Conservation (phyloP, 345 rosid genomes). For the Eucalyptus rudis region DNA sequence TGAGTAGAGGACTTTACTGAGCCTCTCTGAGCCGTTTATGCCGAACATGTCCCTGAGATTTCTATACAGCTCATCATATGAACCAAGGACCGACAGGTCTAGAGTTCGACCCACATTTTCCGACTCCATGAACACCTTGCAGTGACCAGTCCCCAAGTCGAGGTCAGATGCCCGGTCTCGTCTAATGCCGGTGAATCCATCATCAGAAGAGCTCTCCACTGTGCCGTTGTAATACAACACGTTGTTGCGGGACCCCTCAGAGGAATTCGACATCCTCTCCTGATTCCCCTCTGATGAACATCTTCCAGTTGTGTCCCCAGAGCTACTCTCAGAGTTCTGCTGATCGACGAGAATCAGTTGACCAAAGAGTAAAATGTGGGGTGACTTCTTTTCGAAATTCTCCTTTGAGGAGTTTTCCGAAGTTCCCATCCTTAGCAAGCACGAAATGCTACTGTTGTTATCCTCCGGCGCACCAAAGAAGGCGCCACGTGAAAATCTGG, state of each 20-base stretch:
- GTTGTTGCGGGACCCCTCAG: constrained; percentile 44
- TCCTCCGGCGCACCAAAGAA: constrained; percentile 1
- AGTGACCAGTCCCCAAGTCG: constrained; percentile 49
- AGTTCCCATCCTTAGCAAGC: constrained; percentile 58
- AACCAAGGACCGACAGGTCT: constrained; percentile 57
- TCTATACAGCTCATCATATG: constrained; percentile 61
- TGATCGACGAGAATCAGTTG: constrained; percentile 62
- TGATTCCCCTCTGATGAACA: constrained; percentile 21
- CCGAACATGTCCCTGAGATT: constrained; percentile 72
- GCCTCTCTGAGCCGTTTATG: constrained; percentile 50
- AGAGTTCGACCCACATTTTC: constrained; percentile 81
- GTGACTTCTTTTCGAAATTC: constrained; percentile 29
- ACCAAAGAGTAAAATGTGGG: constrained; percentile 78
- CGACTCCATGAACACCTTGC: constrained; percentile 85
- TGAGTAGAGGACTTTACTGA: constrained; percentile 53
- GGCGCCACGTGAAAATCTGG: constrained; percentile 11
- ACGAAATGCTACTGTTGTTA: constrained; percentile 29
- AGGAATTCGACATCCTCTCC: constrained; percentile 36
- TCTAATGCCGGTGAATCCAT: constrained; percentile 27
- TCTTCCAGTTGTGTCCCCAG: constrained; percentile 39
- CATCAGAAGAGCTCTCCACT: constrained; percentile 50
- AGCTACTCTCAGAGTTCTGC: constrained; percentile 49
- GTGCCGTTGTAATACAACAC: neutral
- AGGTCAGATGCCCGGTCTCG: constrained; percentile 13
- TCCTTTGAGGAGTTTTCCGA: constrained; percentile 18